Base-by-base conservation (phyloP, 2,329 filamentous ascomycete genomes). In the Colletotrichum brevisporum region DNA sequence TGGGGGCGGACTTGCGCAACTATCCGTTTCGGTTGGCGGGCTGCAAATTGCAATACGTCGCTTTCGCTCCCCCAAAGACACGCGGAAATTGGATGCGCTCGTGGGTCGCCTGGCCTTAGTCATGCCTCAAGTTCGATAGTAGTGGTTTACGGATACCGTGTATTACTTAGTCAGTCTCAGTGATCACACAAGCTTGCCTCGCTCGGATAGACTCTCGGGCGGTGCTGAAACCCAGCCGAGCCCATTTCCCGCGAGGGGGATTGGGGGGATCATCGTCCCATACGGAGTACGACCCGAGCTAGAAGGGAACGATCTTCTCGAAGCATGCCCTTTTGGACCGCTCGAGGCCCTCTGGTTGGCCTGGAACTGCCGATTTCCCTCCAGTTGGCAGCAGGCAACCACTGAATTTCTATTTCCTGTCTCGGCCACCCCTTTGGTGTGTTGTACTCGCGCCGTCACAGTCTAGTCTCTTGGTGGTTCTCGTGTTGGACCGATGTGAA, bases 361-460 rank as follows among this genome's bases (percentile, higher is more conserved):
- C 54, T 56, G 51, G 41, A 47, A 41, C 50, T 45, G 51, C 62
- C 50, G 66, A 52, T 47, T 51, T 12, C 31, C 6, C 56, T n/a
- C 55, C 62, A 69, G 16, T n/a, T 56, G 62, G 36, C 51, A 69
- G 16, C 21, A 60, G 62, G 36, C 51, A 51, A 26, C 26, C 45
- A 47, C 21, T 39, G 39, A 24, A 60, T 6, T 36, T 31, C 9
- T 31, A 31, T 31, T 31, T 31, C 31, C 10, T 66, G 62, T 66
- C 66, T 66, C 62, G 66, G 66, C 63, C 43, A 56, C 51, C 15
- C 66, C 66, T 66, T 59, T 60, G 62, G 48, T 61, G 62, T 52
- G 62, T 69, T 50, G 43, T 48, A 60, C 51, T 55, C 26, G 15
- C 27, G 15, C 39, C 39, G 12, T 48, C 18, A n/a, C 15, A n/a